phyloP scores from a whole-genome alignment of 768 basidiomycete genomes.

The Phylloporus rhodoxanthus region DNA sequence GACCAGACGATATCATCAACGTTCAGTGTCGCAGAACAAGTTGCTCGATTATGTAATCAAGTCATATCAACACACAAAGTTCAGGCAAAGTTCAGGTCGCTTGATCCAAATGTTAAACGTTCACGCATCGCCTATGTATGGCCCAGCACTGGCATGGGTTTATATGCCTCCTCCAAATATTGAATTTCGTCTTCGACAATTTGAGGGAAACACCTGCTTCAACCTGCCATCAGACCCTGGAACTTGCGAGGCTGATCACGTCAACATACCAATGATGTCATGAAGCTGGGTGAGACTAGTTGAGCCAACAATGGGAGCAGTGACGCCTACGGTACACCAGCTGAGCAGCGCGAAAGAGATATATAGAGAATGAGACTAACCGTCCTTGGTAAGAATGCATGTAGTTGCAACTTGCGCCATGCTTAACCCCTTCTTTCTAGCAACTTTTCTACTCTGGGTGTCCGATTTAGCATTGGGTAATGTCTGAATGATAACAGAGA shows the following conservation, averaged over 20 bases:
- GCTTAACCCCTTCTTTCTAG: slow-evolving; percentile 31
- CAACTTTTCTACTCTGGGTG: slow-evolving; percentile 35
- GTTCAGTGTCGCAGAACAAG: not conserved
- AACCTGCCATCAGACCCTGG: slow-evolving; percentile 2
- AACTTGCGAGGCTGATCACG: not conserved
- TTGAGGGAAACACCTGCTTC: slow-evolving; percentile 36
- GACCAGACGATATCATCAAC: slow-evolving; percentile 11
- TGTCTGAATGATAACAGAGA: not conserved
- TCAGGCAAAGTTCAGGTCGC: no score
- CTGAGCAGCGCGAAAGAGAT: not conserved
- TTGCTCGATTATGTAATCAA: slow-evolving; percentile 15
- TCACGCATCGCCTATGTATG: slow-evolving; percentile 18
- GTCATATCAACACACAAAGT: not conserved
- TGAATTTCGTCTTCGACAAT: slow-evolving; percentile 46
- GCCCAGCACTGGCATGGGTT: slow-evolving; percentile 37
- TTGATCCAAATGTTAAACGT: no score
- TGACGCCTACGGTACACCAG: slow-evolving; percentile 22
- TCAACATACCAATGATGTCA: slow-evolving; percentile 35
- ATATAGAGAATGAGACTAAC: slow-evolving; percentile 9
- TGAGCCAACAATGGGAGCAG: slow-evolving; percentile 42
- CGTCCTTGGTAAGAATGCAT: slow-evolving; percentile 32
- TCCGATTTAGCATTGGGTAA: not conserved
- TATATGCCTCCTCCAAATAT: slow-evolving; percentile 42
- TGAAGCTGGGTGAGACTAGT: slow-evolving; percentile 37
- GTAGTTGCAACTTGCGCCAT: slow-evolving; percentile 43